Evolutionary conservation across 495 filamentous ascomycete species (phyloP).

Genomic region (Pyrenopolyporus hunteri): DNA sequence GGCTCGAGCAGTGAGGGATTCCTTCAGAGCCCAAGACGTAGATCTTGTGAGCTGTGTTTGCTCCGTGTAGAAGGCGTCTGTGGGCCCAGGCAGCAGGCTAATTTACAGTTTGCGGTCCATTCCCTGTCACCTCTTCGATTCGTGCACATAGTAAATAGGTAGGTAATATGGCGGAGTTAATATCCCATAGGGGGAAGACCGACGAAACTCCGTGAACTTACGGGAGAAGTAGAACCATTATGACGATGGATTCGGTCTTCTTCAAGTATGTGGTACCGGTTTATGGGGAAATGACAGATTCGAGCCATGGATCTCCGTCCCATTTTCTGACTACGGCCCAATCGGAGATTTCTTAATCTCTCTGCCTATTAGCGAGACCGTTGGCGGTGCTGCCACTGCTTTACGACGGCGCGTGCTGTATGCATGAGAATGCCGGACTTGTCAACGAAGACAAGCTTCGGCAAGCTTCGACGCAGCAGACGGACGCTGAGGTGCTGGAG

Average conservation of each 20-base stretch:
- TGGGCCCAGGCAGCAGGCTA: too few species aligned
- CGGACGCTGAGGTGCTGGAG: not conserved
- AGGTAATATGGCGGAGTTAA: too few species aligned
- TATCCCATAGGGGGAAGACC: too few species aligned
- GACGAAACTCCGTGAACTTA: too few species aligned
- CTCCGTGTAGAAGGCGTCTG: too few species aligned
- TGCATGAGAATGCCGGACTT: conserved; percentile 1
- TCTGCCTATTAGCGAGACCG: not conserved
- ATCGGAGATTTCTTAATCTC: conserved; percentile 17
- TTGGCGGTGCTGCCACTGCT: too few species aligned
- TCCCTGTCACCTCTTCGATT: too few species aligned
- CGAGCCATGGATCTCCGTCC: not conserved
- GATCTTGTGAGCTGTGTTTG: too few species aligned
- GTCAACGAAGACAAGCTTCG: not conserved
- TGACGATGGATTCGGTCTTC: conserved; percentile 10
- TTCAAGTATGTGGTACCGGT: conserved; percentile 2
- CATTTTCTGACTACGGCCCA: not conserved
- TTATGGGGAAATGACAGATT: conserved; percentile 7
- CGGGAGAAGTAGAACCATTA: conserved; percentile 1
- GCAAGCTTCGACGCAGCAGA: not conserved
- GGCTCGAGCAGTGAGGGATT: not conserved
- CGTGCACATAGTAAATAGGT: too few species aligned
- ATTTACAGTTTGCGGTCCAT: too few species aligned
- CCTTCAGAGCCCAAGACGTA: too few species aligned
- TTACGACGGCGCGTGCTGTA: too few species aligned